Evolutionary conservation across 2,329 filamentous ascomycete genomes (phyloP).

Genomic region (Ceratocystis ficicola): DNA sequence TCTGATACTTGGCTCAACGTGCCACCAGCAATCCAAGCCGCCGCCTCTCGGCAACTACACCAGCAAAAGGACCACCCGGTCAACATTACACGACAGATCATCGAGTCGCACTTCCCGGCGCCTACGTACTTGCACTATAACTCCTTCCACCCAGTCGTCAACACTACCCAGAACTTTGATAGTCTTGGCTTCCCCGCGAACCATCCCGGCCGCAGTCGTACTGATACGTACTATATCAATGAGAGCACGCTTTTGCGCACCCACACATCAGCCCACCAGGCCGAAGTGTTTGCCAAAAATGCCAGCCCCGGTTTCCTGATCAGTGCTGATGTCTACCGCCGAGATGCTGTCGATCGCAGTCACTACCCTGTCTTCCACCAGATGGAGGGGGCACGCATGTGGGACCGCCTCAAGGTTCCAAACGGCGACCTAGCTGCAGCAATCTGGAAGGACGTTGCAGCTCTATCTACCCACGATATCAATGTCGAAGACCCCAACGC

Average conservation of each 20-base stretch:
- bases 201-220: constrained; percentile 74
- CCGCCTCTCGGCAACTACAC: constrained; percentile 70
- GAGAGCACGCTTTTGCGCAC: constrained; percentile 71
- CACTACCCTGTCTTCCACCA: constrained; percentile 98
- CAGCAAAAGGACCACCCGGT: constrained; percentile 84
- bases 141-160: constrained; percentile 69
- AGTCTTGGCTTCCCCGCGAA: constrained; percentile 82
- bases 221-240: constrained; percentile 95
- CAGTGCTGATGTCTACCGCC: constrained; percentile 85
- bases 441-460: constrained; percentile 58
- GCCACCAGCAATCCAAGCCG: constrained; percentile 59
- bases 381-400: constrained; percentile 89
- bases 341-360: constrained; percentile 86
- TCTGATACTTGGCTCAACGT: constrained; percentile 80
- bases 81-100: constrained; percentile 78
- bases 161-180: constrained; percentile 83
- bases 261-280: constrained; percentile 89
- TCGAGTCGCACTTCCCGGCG: constrained; percentile 73
- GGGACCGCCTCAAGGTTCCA: constrained; percentile 55
- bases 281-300: constrained; percentile 63
- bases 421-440: constrained; percentile 48
- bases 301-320: constrained; percentile 72
- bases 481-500: constrained; percentile 76
- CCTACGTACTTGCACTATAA: constrained; percentile 67
- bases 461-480: constrained; percentile 60